These are phyloP conservation scores for Cryptomeria japonica DNA, from an alignment of 75 land plant species.

Conservation along the genomic window DNA sequence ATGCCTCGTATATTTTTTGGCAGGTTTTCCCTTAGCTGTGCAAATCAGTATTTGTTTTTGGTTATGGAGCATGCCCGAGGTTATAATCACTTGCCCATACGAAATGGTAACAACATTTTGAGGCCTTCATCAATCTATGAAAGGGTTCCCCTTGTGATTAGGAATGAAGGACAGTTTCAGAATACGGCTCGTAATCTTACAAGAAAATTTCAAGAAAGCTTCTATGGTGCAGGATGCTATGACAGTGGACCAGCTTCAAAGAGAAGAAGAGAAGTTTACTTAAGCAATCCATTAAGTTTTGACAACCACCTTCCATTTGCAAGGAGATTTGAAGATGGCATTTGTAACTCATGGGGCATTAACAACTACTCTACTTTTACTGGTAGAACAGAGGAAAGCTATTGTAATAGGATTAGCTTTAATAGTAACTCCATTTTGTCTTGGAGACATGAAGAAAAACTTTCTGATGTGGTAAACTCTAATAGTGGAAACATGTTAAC, in stretches of 20 bases:
- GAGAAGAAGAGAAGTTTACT: neutral
- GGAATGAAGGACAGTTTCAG: slow-evolving; percentile 6
- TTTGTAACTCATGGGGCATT: neutral
- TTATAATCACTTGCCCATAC: neutral
- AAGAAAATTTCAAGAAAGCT: slow-evolving; percentile 8
- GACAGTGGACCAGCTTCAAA: slow-evolving; percentile 7
- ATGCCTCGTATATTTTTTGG: neutral
- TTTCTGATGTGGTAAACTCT: neutral
- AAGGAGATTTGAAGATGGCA: slow-evolving; percentile 1
- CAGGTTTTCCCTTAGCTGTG: neutral
- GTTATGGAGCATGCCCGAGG: slow-evolving; percentile 2
- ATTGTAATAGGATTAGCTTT: neutral
- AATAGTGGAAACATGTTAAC: neutral
- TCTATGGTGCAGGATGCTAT: neutral
- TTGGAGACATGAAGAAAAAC: neutral
- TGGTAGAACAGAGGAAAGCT: neutral
- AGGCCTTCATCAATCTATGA: neutral
- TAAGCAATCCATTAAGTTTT: neutral
- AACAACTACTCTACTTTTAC: neutral
- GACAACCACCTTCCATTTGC: neutral
- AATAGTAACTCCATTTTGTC: neutral
- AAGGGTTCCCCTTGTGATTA: neutral
- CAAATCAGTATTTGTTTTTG: neutral
- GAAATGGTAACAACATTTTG: neutral
- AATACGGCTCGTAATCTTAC: slow-evolving; percentile 9